A percentile compares a stretch with the other conserved stretches of the same genome.
These are phyloP conservation scores for Nakazawaea holstii DNA, from an alignment of 805 yeast species.

Conservation along the genomic window DNA sequence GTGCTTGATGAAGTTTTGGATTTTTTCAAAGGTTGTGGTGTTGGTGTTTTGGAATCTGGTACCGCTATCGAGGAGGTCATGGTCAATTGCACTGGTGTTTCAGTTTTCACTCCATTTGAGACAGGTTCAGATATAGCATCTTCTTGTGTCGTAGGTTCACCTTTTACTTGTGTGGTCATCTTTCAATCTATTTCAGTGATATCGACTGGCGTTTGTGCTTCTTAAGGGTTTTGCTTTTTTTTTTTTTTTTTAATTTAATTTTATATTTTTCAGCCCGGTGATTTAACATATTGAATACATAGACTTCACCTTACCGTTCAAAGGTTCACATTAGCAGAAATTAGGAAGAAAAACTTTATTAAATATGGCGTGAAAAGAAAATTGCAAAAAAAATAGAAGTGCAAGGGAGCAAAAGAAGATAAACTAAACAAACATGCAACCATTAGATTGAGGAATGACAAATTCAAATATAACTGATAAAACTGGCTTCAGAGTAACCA, in stretches of 20 bases:
- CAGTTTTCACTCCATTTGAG: slow-evolving; percentile 3
- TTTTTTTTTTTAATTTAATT: neutral
- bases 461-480: slow-evolving; percentile 40
- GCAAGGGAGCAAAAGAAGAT: slow-evolving; percentile 1
- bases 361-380: neutral
- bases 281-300: neutral
- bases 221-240: too few relatives aligned
- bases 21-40: slow-evolving; percentile 4
- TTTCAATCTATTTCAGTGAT: too few relatives aligned
- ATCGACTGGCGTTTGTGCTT: too few relatives aligned
- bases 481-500: slow-evolving; percentile 77
- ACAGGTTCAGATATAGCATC: neutral
- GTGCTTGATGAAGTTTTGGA: neutral
- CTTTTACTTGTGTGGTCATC: neutral
- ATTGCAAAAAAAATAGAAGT: neutral
- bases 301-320: neutral
- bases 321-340: neutral
- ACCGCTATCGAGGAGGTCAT: slow-evolving; percentile 16
- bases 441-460: neutral
- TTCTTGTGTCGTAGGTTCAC: neutral
- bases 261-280: neutral
- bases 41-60: slow-evolving; percentile 9
- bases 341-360: neutral
- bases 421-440: neutral
- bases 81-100: slow-evolving; percentile 12